Conservation (phyloP, 2,329 filamentous ascomycete genomes). For the Dactylellina cionopaga region DNA sequence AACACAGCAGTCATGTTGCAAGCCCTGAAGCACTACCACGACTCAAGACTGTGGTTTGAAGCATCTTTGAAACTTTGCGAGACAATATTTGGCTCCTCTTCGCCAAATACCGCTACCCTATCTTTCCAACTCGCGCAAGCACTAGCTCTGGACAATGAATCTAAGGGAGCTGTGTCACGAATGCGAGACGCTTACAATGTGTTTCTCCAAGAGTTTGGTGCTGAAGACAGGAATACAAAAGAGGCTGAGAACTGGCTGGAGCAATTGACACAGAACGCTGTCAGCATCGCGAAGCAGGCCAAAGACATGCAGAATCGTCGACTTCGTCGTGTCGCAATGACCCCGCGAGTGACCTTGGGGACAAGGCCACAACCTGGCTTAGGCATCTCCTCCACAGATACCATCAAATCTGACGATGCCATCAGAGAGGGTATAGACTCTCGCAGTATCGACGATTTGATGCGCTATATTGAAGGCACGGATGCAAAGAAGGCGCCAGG, state of each 20-base stretch:
- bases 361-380: constrained; percentile 72
- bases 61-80: constrained; percentile 89
- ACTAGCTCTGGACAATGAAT: constrained; percentile 92
- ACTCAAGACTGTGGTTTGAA: constrained; percentile 97
- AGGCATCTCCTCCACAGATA: constrained; percentile 66
- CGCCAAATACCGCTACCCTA: constrained; percentile 91
- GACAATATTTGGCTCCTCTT: constrained; percentile 85
- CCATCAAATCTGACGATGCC: constrained; percentile 60
- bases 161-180: constrained; percentile 86
- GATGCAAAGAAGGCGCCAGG: constrained; percentile 66
- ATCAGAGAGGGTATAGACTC: constrained; percentile 69
- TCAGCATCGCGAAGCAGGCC: constrained; percentile 90
- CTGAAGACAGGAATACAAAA: constrained; percentile 96
- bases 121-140: constrained; percentile 97
- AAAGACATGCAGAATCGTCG: constrained; percentile 83
- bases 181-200: constrained; percentile 98
- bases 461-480: constrained; percentile 90
- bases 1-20: constrained; percentile 99
- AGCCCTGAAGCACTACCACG: constrained; percentile 90
- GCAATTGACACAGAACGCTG: constrained; percentile 93
- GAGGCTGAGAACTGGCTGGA: constrained; percentile 97
- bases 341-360: constrained; percentile 68
- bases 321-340: constrained; percentile 76
- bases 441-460: constrained; percentile 88
- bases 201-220: constrained; percentile 85